phyloP scores from a whole-genome alignment of 352 stramenopile genomes.

The Phytopythium ostracodes region DNA sequence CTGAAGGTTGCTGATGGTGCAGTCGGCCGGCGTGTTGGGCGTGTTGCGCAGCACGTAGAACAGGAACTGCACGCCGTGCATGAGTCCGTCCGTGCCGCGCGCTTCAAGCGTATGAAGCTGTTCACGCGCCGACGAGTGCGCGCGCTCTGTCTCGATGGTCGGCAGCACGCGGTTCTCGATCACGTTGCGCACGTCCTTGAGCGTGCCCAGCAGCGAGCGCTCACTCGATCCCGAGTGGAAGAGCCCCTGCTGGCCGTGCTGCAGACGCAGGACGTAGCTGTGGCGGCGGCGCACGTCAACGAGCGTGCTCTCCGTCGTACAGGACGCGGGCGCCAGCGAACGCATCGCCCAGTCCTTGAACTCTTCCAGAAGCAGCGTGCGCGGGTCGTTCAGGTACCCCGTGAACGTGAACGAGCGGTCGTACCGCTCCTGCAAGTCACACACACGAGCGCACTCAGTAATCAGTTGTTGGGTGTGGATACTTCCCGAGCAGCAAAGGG shows the following conservation, averaged over 20 bases:
- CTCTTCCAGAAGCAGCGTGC: constrained; percentile 77
- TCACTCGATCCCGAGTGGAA: constrained; percentile 77
- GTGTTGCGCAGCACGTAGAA: constrained; percentile 86
- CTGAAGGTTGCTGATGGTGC: constrained; percentile 81
- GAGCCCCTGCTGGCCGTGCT: constrained; percentile 78
- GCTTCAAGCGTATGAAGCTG: constrained; percentile 78
- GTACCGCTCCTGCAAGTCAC: constrained; percentile 54
- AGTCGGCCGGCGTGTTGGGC: constrained; percentile 77
- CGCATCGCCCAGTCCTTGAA: constrained; percentile 87
- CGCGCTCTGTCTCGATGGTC: constrained; percentile 77
- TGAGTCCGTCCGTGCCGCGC: constrained; percentile 70
- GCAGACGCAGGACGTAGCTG: constrained; percentile 69
- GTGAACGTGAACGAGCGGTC: constrained; percentile 72
- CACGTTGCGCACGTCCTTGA: constrained; percentile 80
- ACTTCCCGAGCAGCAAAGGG: not conserved
- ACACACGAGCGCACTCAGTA: not conserved
- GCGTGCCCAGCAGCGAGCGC: constrained; percentile 67
- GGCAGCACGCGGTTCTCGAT: constrained; percentile 74
- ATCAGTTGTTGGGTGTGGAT: constrained; percentile 5
- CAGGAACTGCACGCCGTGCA: constrained; percentile 85
- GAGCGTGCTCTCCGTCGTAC: constrained; percentile 73
- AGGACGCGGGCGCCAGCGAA: constrained; percentile 64
- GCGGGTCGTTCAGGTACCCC: constrained; percentile 81
- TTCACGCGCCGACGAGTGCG: constrained; percentile 76
- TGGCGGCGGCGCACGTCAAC: constrained; percentile 72